Evolutionary conservation across 257 asterid species (phyloP), one percentile per base, ranked within the genome.

Genomic region (Echium plantagineum): DNA sequence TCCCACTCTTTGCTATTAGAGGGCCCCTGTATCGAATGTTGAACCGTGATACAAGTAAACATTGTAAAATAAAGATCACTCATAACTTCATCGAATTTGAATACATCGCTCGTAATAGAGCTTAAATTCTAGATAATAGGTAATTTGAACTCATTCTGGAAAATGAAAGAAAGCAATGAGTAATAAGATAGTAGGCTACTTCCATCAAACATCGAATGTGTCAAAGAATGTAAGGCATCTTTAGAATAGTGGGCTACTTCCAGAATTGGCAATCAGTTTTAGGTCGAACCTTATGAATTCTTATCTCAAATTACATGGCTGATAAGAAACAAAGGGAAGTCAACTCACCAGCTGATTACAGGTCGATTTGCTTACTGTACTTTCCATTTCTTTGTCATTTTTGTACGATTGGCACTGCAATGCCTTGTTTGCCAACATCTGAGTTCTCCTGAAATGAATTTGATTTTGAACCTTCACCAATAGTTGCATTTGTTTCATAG

Each of bases 401-500:
- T 31, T 75, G 57, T 59, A 66, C 9, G 82, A 66, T 69, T 80
- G 84, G 49, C 48, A 66, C 60, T 69, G 82, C 51, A 72, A 49
- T 24, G 87, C 78, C 66, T 76, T 89, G 67, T 69, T 91, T 71
- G 84, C 97, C 74, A 85, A 63, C 94, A 82, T 85, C 30, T 88
- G 95, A 64, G 89, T n/a, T n/a, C n/a, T n/a, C n/a, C n/a, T n/a
- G n/a, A n/a, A 85, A 68, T 84, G 97, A 58, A 91, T 86, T 71
- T 91, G 98, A 38, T 84, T 85, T 69, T 91, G 96, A 65, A 91
- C 79, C 53, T 94, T 63, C 24, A 91, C 95, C n/a, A 88, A 69
- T 17, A 91, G 90, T 81, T 91, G 98, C 98, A 91, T 84, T 35
- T 84, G 93, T 67, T 91, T 91, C 97, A 91, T 79, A 52, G 98